Evolutionary conservation across 192 early-diverging fungal species (phyloP), one percentile per base, ranked within the genome.

Genomic region (Backusella morwellensis): DNA sequence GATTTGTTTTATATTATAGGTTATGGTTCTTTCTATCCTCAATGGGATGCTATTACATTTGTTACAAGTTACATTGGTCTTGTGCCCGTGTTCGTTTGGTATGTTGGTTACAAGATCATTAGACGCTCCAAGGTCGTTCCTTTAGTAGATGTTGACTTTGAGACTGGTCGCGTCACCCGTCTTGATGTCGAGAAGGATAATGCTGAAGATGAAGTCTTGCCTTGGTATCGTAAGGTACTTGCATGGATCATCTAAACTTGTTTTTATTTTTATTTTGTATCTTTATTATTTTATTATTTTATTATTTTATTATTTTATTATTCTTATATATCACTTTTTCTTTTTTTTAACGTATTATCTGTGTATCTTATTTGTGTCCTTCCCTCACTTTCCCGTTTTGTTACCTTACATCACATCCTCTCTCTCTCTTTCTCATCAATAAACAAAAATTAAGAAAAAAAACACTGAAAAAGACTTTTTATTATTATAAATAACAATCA

Each of bases 111-210:
- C 87, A 92, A 92, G 83, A 76, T 88, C 44, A 71, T 83, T 77
- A 84, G 83, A 68, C 84, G 82, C 44, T 86, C 90, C 29, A 86
- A 86, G 81, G 83, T 92, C 75, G 75, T 93, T 75, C 86, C 84
- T 26, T 78, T 91, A 32, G 41, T 82, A 21, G 90, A 92, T 35
- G 74, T 88, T 38, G 93, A 94, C 75, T 84, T 94, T 29, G 88
- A 88, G 32, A 88, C 88, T 59, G 86, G 86, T 12, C 73, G 84
- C 21, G 77, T 81, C 52, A 80, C 77, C 11, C 76, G 66, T 8
- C 26, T 68, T n/a, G 68, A 81, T 34, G 56, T 75, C 14, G 76
- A 81, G 35, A 35, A 68, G 15, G 75, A 73, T 32, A 70, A 77
- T 21, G 35, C 69, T n/a, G 40, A 32, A 14, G 67, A 75, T 54